Conservation (phyloP, 257 asterid genomes). For the Ilex aquifolium region DNA sequence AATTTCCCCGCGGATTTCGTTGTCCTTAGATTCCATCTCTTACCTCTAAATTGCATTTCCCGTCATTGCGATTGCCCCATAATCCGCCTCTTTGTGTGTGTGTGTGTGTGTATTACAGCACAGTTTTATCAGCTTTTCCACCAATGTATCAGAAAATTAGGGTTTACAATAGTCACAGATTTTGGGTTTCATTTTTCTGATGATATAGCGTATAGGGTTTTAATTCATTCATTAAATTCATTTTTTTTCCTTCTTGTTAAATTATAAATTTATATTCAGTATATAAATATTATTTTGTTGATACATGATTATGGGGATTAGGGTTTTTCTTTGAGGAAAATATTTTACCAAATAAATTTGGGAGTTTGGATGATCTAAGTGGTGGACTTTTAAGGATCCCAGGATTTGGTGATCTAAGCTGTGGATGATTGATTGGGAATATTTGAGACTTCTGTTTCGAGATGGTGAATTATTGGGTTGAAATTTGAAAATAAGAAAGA, state of each 20-base stretch:
- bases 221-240: not conserved
- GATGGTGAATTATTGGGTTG: not conserved
- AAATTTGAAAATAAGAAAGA: not conserved
- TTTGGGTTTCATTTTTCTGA: not conserved
- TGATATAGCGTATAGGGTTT: not conserved
- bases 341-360: not conserved
- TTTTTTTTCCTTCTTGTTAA: not conserved
- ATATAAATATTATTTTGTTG: not conserved
- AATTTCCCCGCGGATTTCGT: too few species aligned
- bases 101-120: too few species aligned
- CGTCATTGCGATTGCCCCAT: too few species aligned
- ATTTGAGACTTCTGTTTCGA: not conserved
- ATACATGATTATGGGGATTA: not conserved
- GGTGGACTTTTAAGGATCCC: not conserved
- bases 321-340: not conserved
- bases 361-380: not conserved
- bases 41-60: too few species aligned
- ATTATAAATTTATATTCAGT: not conserved
- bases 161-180: not conserved
- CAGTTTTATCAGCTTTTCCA: too few species aligned
- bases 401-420: not conserved
- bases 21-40: too few species aligned
- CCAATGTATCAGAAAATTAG: not conserved
- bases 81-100: too few species aligned
- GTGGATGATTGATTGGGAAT: not conserved